Base-by-base conservation (phyloP, 1,139 yeast genomes). In the Martiniozyma asiatica region DNA sequence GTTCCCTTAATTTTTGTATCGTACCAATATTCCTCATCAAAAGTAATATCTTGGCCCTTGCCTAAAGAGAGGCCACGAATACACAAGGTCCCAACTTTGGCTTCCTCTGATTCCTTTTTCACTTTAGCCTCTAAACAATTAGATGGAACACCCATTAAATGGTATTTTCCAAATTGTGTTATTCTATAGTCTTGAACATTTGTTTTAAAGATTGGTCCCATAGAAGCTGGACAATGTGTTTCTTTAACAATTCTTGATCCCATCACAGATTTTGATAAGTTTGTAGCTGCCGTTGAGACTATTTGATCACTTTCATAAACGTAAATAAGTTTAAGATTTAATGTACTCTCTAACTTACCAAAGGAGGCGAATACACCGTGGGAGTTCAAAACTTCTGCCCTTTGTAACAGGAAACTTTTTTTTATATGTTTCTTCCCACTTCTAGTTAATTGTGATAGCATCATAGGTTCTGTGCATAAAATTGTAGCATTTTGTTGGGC, bases 41-140 rank as follows among this genome's bases (percentile, higher is more conserved):
- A 12, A 1, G 22, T 47, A 11, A 41, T 27, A 1, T 43, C 41
- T 2, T 49, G 44, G 4, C 30, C 31, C 35, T 63, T 73, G 0
- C 87, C 87, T 22, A 78, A 63, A 30, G 66, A 69, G 47, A 75
- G 78, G 0, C 89, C 92, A 36, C 89, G 58, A 2, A 72, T 56
- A 41, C 63, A 58, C 4, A 78, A 46, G 44, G 61, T 62, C 2
- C 85, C 85, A 23, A 52, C 53, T 27, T 56, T 52, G 22, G 55
- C 55, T 1, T 49, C 55, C 16, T 60, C 56, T 9, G 52, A 47
- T 1, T 53, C 40, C 3, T 53, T 48, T 11, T 53, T 49, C 10
- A 69, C 49, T 42, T 68, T 66, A 25, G 70, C 58, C 39, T 71
- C 79, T 27, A 63, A 36, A 1, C 68, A 56, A 45, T 71, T 75